Evolutionary conservation across 2,329 filamentous ascomycete genomes (phyloP).

Genomic region (Pseudogymnoascus sp.): DNA sequence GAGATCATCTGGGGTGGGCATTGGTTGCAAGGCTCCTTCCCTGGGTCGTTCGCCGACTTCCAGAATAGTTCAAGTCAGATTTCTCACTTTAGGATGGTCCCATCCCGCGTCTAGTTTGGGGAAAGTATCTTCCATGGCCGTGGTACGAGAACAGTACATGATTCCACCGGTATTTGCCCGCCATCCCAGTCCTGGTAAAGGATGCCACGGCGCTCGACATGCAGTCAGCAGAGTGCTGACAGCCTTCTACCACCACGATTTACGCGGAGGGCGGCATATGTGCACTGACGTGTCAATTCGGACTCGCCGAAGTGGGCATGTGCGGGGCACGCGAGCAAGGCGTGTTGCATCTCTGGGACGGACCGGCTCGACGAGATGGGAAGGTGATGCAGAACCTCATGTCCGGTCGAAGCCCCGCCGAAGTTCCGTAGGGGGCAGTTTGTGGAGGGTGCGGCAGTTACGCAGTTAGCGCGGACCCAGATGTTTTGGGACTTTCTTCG

Average conservation of each 20-base stretch:
- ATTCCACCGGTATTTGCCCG: background rate
- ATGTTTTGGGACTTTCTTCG: background rate
- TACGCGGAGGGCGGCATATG: background rate
- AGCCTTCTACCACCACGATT: background rate
- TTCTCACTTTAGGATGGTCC: background rate
- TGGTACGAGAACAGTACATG: background rate
- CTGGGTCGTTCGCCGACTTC: background rate
- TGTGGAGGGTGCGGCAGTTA: background rate
- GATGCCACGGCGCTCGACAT: background rate
- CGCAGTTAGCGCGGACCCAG: background rate
- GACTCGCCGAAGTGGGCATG: background rate
- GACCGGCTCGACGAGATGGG: background rate
- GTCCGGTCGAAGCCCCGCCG: background rate
- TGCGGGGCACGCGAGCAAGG: conserved; percentile 4
- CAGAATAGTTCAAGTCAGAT: background rate
- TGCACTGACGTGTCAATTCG: conserved; percentile 8
- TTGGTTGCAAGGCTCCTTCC: background rate
- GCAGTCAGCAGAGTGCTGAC: conserved; percentile 1
- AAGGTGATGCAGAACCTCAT: background rate
- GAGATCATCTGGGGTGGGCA: background rate
- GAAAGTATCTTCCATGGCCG: background rate
- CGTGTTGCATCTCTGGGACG: background rate
- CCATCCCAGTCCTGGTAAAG: background rate
- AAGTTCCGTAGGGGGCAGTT: background rate
- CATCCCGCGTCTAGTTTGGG: background rate